Evolutionary conservation across 23 red algal species (phyloP), one percentile per base, ranked within the genome.

Genomic region (Cyanidiococcus yangmingshanensis): DNA sequence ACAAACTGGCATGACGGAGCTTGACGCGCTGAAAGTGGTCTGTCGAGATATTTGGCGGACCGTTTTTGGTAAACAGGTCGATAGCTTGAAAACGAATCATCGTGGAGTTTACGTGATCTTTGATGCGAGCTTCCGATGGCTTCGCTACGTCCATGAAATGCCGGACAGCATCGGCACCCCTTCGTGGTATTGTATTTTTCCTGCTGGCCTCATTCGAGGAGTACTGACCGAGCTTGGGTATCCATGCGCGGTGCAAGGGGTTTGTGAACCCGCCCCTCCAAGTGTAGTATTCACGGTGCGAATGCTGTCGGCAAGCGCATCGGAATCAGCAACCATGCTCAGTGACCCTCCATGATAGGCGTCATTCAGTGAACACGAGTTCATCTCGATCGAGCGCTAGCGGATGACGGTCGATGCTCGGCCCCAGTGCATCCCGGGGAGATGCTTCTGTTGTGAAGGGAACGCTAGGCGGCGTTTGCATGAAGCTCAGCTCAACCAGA

Each of bases 1-100:
- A 18, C 58, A 68, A 39, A 77, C 77, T 7, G 75, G 82, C 7
- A 84, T 87, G 45, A 39, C 84, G 31, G 77, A 96, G 58, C 77
- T 96, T 31, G 92, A 96, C 41, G 87, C 82, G 59, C 84, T 96
- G 26, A 96, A 96, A 76, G 89, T 90, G 35, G 79, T 96, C n/a
- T 96, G 92, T 82, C 86, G 87, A 39, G 92, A 96, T 77, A 84
- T 96, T 37, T 96, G 92, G 92, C 82, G 85, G 37, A 76, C 76
- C 12, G 67, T 77, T 1, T 96, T 96, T 58, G 67, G 79, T 39
- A 96, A 96, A 67, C 92, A 90, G 29, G 79, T 96, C 18, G 92
- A 96, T 81, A 87, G 86, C 21, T 39, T 96, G 57, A 82, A 86
- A 18, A 96, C 92, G 38, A 96, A 96, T 40, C 85, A 96, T 82